phyloP scores from a whole-genome alignment of 495 filamentous ascomycete species.

The Penicillium daleae region DNA sequence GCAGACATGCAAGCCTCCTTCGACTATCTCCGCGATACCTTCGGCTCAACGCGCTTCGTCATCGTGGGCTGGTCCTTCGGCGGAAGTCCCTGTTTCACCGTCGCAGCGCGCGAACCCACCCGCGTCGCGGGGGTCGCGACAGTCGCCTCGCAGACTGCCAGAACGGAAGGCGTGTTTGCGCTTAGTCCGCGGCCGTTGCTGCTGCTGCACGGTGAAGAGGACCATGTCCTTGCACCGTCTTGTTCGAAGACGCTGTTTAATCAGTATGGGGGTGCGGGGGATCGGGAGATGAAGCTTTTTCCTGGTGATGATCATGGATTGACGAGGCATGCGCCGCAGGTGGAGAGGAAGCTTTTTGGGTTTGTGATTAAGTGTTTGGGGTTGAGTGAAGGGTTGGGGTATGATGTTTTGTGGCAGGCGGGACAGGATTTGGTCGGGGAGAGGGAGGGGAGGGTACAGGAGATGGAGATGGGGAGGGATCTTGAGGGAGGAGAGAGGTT shows the following conservation, averaged over 20 bases:
- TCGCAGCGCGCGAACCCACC: constrained; percentile 1
- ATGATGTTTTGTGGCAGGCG: constrained; percentile 34
- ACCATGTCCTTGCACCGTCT: neutral
- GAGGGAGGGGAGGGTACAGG: constrained; percentile 34
- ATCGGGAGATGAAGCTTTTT: constrained; percentile 41
- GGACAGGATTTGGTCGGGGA: constrained; percentile 30
- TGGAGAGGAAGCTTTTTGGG: constrained; percentile 39
- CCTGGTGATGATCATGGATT: constrained; percentile 45
- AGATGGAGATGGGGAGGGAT: constrained; percentile 34
- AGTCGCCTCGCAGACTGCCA: constrained; percentile 6
- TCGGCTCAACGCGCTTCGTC: constrained; percentile 39
- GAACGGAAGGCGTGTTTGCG: neutral
- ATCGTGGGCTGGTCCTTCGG: constrained; percentile 52
- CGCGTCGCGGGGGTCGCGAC: constrained; percentile 3
- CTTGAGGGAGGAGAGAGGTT: constrained; percentile 28
- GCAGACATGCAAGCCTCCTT: constrained; percentile 43
- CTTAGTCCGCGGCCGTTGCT: neutral
- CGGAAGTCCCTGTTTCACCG: constrained; percentile 6
- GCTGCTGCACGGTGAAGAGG: neutral
- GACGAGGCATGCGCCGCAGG: constrained; percentile 34
- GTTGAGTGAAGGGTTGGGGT: constrained; percentile 33
- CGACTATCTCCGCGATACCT: constrained; percentile 39
- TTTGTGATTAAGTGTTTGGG: constrained; percentile 35
- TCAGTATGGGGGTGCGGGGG: constrained; percentile 37
- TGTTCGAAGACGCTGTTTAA: constrained; percentile 44